Conservation (phyloP, 1,139 yeast genomes). For the Candida sp. region DNA sequence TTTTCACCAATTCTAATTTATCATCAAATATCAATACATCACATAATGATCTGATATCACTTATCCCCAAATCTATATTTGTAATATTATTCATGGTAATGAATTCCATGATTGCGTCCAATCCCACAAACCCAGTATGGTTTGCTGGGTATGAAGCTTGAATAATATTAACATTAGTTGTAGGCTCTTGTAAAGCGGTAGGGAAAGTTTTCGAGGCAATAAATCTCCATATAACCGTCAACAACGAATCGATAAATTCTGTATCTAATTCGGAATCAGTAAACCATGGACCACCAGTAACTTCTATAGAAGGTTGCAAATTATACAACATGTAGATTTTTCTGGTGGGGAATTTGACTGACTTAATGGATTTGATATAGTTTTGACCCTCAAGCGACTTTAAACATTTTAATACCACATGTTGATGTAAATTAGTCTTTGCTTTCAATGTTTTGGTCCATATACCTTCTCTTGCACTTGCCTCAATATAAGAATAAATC, state of each 20-base stretch:
- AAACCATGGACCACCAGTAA: constrained; percentile 99
- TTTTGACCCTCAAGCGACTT: constrained; percentile 82
- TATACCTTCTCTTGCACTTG: constrained; percentile 91
- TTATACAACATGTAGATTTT: constrained; percentile 94
- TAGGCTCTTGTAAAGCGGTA: constrained; percentile 49
- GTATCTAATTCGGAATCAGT: constrained; percentile 94
- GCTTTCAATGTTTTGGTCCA: constrained; percentile 96
- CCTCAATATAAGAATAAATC: constrained; percentile 88
- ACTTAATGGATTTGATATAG: constrained; percentile 84
- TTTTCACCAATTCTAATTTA: constrained; percentile 60
- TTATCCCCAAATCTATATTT: constrained; percentile 69
- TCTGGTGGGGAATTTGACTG: constrained; percentile 94
- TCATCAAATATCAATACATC: constrained; percentile 89
- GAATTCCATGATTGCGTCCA: constrained; percentile 72
- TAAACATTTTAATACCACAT: constrained; percentile 81
- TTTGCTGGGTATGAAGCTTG: constrained; percentile 49
- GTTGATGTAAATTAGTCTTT: constrained; percentile 89
- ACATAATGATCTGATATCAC: constrained; percentile 79
- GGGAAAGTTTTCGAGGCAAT: constrained; percentile 78
- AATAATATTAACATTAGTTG: constrained; percentile 18
- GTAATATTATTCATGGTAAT: constrained; percentile 73
- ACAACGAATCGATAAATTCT: constrained; percentile 82
- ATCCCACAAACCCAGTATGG: constrained; percentile 63
- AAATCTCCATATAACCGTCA: constrained; percentile 86
- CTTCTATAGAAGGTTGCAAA: constrained; percentile 90